A percentile compares a stretch with the other conserved stretches of the same genome.
Evolutionary conservation across 495 filamentous ascomycete genomes (phyloP).

Genomic region (Lepraria neglecta): DNA sequence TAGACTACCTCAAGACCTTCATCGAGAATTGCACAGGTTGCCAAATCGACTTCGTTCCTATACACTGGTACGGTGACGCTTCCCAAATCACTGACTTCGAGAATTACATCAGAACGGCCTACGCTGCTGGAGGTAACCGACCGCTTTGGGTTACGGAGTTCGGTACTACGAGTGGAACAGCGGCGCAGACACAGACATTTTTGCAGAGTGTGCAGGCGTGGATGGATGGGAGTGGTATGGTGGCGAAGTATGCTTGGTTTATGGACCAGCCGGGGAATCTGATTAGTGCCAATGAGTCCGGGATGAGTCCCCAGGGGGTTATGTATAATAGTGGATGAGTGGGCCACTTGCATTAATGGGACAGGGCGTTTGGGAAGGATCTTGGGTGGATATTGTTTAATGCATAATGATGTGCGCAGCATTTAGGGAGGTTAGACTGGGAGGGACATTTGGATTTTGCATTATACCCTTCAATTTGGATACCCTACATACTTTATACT

Average conservation of each 20-base stretch:
- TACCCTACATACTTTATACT: not conserved
- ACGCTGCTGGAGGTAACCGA: constrained; percentile 40
- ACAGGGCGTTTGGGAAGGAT: not conserved
- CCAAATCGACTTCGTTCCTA: constrained; percentile 49
- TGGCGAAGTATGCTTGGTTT: constrained; percentile 63
- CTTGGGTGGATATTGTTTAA: not conserved
- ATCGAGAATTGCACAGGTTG: constrained; percentile 45
- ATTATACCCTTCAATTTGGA: constrained; percentile 4
- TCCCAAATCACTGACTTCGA: constrained; percentile 41
- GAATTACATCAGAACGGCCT: constrained; percentile 40
- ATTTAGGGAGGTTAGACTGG: not conserved
- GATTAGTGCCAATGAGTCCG: constrained; percentile 26
- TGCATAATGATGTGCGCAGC: not conserved
- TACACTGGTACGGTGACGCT: constrained; percentile 50
- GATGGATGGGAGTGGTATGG: constrained; percentile 50
- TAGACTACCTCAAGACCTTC: constrained; percentile 47
- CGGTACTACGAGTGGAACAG: constrained; percentile 38
- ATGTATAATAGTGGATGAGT: constrained; percentile 19
- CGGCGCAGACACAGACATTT: constrained; percentile 35
- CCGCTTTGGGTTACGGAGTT: constrained; percentile 67
- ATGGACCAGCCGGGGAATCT: constrained; percentile 50
- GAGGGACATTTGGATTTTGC: not conserved
- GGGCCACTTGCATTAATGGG: not conserved
- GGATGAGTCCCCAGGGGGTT: constrained; percentile 18
- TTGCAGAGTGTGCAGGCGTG: constrained; percentile 47